Percentiles rank a stretch among this genome's conserved stretches.
Evolutionary conservation across 2,329 filamentous ascomycete genomes (phyloP).

Genomic region (Aspergillus pseudonomiae): DNA sequence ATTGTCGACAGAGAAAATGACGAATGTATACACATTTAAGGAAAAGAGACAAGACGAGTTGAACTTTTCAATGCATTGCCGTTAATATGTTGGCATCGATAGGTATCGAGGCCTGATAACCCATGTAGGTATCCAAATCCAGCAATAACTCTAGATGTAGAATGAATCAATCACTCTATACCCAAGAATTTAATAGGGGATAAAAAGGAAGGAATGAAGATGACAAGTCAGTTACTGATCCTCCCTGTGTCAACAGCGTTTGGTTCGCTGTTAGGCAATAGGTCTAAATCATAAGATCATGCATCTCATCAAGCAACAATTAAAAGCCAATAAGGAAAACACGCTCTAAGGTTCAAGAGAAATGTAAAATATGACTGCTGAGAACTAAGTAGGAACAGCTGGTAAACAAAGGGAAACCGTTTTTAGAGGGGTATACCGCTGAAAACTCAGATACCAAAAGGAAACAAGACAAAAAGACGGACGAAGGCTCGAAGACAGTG

Average conservation of each 20-base stretch:
- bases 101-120: not conserved
- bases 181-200: not conserved
- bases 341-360: conserved; percentile 11
- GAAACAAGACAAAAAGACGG: conserved; percentile 10
- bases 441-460: conserved; percentile 27
- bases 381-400: conserved; percentile 21
- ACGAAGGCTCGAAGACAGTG: conserved; percentile 4
- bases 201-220: conserved; percentile 6
- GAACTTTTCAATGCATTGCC: not conserved
- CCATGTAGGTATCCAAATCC: not conserved
- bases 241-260: conserved; percentile 1
- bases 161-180: conserved; percentile 5
- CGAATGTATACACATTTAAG: not conserved
- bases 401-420: conserved; percentile 26
- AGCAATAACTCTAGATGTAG: not conserved
- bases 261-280: not conserved
- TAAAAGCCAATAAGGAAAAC: conserved; percentile 13
- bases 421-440: conserved; percentile 37
- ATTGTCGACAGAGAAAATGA: not conserved
- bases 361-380: conserved; percentile 9
- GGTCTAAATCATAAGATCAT: conserved; percentile 20
- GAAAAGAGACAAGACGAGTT: not conserved
- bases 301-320: conserved; percentile 19
- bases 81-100: not conserved
- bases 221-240: conserved; percentile 10